Evolutionary conservation across 2,329 filamentous ascomycete species (phyloP), one percentile per base, ranked within the genome.

Genomic region (Epichloe coenophiala): DNA sequence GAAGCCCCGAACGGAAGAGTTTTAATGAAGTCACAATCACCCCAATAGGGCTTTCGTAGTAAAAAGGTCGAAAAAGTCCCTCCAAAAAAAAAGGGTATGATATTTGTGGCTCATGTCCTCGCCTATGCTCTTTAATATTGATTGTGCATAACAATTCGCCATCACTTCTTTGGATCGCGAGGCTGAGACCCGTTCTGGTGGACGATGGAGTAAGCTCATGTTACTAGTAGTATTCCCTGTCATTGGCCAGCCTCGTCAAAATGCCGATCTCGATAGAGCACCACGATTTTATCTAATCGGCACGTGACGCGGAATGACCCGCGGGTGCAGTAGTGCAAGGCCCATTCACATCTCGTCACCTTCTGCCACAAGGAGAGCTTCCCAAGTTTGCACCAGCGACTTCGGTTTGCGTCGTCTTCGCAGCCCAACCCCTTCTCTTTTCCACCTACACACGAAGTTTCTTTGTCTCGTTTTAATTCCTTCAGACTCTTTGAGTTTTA

Each of bases 301-400:
- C 65, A 67, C 65, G 65, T 67, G 63, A 65, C 48, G 53, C 58
- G 55, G 58, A 61, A 58, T 56, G 48, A 58, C 56, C 59, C 61
- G 62, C 59, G 57, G 57, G 53, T 52, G 59, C 56, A 50, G 41
- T 52, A 56, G 55, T 56, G 59, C 57, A 54, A 59, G 53, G 31
- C 48, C 58, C 55, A 39, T 55, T 59, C 56, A 63, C 60, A 63
- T 65, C 60, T 59, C 59, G 56, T 65, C 63, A 62, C 64, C 40
- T 49, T 39, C 35, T 11, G 47, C 33, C 43, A 35, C 59, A 56
- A 61, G 63, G 59, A 58, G 61, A 65, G 64, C 63, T 64, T 55
- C 57, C 57, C 59, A 63, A 65, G 60, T 66, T 64, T 67, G 63
- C 65, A 65, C 54, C 38, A 35, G 46, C 51, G 43, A n/a, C 43